Evolutionary conservation across 2,329 filamentous ascomycete genomes (phyloP), one percentile per base, ranked within the genome.

Genomic region (Purpureocillium lavendulum): DNA sequence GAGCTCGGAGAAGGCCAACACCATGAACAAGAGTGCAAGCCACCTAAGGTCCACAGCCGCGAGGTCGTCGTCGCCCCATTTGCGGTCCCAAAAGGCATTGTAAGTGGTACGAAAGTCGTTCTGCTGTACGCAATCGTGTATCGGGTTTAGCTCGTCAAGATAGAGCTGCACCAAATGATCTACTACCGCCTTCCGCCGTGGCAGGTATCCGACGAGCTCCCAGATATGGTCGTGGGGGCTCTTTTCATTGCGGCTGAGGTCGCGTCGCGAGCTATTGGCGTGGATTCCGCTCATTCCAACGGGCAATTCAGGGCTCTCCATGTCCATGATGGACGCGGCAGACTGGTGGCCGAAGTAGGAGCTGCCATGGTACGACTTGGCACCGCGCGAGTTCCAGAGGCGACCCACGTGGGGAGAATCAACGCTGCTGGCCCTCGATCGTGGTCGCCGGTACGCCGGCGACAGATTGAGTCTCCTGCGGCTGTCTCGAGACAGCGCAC

Each of bases 11-110:
- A 60, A 64, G 10, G 63, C 60, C 10, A 66, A 49, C 5, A 65
- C 56, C 13, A 64, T 62, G 40, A 66, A 66, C 0, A 66, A 44
- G 14, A 66, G 47, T 11, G 61, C 56, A n/a, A 65, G 53, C 63
- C 63, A 66, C 2, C 63, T 53, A 7, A 66, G 48, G 42, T 66
- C 62, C 4, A 65, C 55, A 2, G 57, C 57, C 1, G 58, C 54
- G 18, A 64, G 54, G 41, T 66, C 61, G 33, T 65, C 62, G 32
- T 58, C 58, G 14, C 63, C 62, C 32, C 56, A 62, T 35, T 61
- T 62, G 3, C 60, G 42, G 4, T 52, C 50, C 60, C 61, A 66
- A 35, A 66, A 66, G 8, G 46, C 49, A 21, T 61, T 55, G 45
- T 65, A 65, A 28, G 58, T 58, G 4, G 42, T 40, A 35, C 49